phyloP scores from a whole-genome alignment of 305 asterid species.

The Fraxinus nigra region DNA sequence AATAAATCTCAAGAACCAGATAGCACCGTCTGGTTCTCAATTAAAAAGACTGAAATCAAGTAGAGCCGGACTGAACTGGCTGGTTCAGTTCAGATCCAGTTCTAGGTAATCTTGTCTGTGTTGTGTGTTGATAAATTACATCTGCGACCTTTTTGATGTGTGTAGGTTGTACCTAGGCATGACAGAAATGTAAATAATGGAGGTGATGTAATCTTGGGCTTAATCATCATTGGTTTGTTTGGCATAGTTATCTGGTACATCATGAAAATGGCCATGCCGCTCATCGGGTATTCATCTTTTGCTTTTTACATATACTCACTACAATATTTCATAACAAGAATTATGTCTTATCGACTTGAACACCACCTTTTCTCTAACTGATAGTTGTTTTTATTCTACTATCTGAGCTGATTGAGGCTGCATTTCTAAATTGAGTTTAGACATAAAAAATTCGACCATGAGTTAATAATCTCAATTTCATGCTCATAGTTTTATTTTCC shows the following conservation, averaged over 20 bases:
- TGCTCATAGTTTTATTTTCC: neutral
- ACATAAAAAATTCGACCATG: neutral
- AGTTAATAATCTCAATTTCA: neutral
- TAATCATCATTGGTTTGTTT: neutral
- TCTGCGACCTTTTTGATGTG: neutral
- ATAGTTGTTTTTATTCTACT: neutral
- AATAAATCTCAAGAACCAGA: neutral
- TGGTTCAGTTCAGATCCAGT: neutral
- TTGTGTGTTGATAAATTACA: neutral
- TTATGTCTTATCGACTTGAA: neutral
- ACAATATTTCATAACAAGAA: neutral
- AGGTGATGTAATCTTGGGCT: neutral
- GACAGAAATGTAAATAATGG: neutral
- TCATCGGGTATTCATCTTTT: neutral
- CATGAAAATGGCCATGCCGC: conserved; percentile 1
- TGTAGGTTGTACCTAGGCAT: conserved; percentile 6
- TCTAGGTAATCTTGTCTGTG: neutral
- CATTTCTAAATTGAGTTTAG: neutral
- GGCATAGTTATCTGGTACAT: neutral
- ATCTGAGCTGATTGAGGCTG: neutral
- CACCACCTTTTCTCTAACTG: neutral
- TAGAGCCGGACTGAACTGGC: neutral
- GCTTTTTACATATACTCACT: neutral
- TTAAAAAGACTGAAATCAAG: neutral
- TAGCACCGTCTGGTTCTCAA: neutral